A percentile compares a stretch with the other conserved stretches of the same genome.
These are phyloP conservation scores for Fusarium sublunatum DNA, from an alignment of 2,329 filamentous ascomycete genomes.

Conservation along the genomic window DNA sequence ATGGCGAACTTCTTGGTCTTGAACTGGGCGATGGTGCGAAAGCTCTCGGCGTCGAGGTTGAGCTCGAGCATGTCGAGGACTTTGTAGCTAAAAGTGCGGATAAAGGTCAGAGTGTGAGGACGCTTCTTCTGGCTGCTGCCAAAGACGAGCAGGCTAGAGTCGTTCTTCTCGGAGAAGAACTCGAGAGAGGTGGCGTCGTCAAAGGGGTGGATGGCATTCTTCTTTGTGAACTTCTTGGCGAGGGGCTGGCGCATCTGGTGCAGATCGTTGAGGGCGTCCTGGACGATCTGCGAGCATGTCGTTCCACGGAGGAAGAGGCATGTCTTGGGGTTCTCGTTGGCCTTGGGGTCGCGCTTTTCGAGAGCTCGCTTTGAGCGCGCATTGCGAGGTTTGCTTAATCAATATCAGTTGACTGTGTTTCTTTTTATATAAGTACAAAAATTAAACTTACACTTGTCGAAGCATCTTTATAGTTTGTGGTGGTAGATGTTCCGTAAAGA, in stretches of 20 bases:
- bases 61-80: constrained; percentile 96
- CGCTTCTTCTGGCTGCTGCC: constrained; percentile 92
- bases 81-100: constrained; percentile 86
- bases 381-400: constrained; percentile 67
- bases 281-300: constrained; percentile 82
- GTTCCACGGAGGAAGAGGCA: constrained; percentile 91
- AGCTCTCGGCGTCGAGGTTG: constrained; percentile 79
- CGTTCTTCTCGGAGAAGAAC: constrained; percentile 97
- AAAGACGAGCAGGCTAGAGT: constrained; percentile 86
- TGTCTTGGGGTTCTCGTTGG: constrained; percentile 88
- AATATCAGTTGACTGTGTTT: neutral
- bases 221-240: constrained; percentile 93
- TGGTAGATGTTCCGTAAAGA: constrained; percentile 21
- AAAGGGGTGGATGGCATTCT: constrained; percentile 95
- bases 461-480: constrained; percentile 54
- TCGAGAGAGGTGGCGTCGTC: constrained; percentile 88
- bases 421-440: neutral
- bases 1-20: constrained; percentile 80
- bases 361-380: constrained; percentile 95
- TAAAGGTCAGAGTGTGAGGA: constrained; percentile 87
- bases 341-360: constrained; percentile 91
- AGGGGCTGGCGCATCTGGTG: constrained; percentile 86
- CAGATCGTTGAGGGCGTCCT: constrained; percentile 87
- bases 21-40: constrained; percentile 78
- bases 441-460: constrained; percentile 59